Evolutionary conservation across 257 asterid genomes (phyloP).

Genomic region (Euphrasia confusa): DNA sequence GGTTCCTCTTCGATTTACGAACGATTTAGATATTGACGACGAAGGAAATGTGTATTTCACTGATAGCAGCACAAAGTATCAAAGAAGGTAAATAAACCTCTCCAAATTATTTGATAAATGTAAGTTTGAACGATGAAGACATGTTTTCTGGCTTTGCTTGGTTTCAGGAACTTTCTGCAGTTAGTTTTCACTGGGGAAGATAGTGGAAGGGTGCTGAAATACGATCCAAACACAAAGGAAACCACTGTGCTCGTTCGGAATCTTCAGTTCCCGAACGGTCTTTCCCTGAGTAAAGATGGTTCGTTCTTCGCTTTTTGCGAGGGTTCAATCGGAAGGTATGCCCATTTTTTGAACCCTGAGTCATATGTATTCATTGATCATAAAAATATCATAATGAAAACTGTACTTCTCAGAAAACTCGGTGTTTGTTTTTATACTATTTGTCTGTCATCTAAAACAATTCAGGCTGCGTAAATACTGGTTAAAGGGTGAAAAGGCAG

Average conservation of each 20-base stretch:
- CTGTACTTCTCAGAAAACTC: too few relatives aligned
- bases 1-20: slow-evolving; percentile 66
- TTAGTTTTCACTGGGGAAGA: slow-evolving; percentile 68
- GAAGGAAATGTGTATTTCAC: slow-evolving; percentile 86
- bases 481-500: slow-evolving; percentile 80
- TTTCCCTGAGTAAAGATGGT: slow-evolving; percentile 83
- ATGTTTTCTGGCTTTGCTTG: background rate
- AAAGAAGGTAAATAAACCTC: slow-evolving; percentile 80
- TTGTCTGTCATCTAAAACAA: background rate
- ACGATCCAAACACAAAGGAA: slow-evolving; percentile 56
- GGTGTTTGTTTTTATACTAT: background rate
- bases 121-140: too few relatives aligned
- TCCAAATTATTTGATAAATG: too few relatives aligned
- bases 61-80: slow-evolving; percentile 77
- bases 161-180: slow-evolving; percentile 73
- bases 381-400: too few relatives aligned
- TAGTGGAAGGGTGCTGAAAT: slow-evolving; percentile 85
- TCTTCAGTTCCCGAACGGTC: slow-evolving; percentile 82
- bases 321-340: slow-evolving; percentile 70
- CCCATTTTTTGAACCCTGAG: background rate
- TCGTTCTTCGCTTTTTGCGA: slow-evolving; percentile 79
- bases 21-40: slow-evolving; percentile 79
- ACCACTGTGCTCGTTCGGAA: slow-evolving; percentile 66
- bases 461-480: slow-evolving; percentile 68
- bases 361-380: too few relatives aligned